These are phyloP conservation scores for Solanum clarkiae DNA, from an alignment of 257 asterid species.

Conservation along the genomic window DNA sequence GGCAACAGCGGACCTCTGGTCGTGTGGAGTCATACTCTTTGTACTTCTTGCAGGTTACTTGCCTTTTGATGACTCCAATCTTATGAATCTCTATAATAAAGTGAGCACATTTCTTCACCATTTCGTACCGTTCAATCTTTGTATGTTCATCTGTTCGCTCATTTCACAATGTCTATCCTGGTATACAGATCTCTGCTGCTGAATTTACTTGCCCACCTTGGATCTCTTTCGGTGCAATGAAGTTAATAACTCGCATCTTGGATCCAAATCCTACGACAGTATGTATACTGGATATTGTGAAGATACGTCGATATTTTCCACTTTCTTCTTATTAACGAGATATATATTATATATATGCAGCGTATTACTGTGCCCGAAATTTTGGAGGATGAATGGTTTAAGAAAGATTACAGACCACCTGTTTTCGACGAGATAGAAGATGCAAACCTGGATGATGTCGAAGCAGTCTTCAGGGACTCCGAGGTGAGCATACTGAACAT, in stretches of 20 bases:
- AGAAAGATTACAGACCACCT: conserved; percentile 71
- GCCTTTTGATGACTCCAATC: conserved; percentile 88
- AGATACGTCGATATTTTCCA: neutral
- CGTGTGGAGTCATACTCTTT: conserved; percentile 88
- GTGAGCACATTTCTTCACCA: conserved; percentile 29
- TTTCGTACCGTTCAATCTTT: neutral
- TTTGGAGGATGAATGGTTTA: conserved; percentile 81
- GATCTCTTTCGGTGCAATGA: conserved; percentile 76
- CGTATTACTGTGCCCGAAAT: conserved; percentile 64
- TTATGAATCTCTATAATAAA: conserved; percentile 63
- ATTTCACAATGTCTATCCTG: conserved; percentile 1
- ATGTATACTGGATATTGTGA: conserved; percentile 4
- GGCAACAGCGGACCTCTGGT: conserved; percentile 86
- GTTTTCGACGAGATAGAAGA: conserved; percentile 70
- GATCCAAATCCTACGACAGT: conserved; percentile 78
- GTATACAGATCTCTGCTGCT: conserved; percentile 60
- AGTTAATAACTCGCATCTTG: conserved; percentile 63
- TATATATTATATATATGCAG: conserved; percentile 21
- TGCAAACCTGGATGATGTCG: conserved; percentile 79
- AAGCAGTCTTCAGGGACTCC: conserved; percentile 80
- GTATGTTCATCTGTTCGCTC: neutral
- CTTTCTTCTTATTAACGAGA: neutral
- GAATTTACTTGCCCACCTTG: conserved; percentile 93
- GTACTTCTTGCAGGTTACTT: conserved; percentile 93
- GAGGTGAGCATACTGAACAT: conserved; percentile 37